Percentiles rank a stretch among this genome's conserved stretches.
Conservation (phyloP, 768 basidiomycete species). For the Macrolepiota dolichaula region DNA sequence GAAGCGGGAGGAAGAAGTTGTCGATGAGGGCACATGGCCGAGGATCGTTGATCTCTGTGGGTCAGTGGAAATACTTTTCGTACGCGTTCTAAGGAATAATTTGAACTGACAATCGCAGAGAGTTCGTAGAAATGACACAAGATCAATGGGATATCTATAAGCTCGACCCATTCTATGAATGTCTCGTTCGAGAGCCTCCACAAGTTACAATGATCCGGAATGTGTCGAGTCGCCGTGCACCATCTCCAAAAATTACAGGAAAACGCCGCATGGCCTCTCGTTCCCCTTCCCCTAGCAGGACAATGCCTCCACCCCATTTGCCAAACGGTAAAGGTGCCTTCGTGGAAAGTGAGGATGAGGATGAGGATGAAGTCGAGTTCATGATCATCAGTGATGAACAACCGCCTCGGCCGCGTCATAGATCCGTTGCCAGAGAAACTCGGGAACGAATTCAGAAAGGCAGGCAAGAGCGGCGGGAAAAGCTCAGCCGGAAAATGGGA, state of each 20-base stretch:
- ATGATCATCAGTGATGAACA: conserved; percentile 43
- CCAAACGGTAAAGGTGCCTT: background rate
- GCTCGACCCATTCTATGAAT: conserved; percentile 72
- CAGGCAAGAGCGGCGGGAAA: conserved; percentile 29
- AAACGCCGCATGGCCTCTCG: conserved; percentile 10
- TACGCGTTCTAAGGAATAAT: background rate
- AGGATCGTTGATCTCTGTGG: conserved; percentile 64
- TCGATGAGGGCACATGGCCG: conserved; percentile 72
- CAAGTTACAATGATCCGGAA: conserved; percentile 30
- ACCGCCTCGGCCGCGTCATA: background rate
- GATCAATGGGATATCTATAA: conserved; percentile 90
- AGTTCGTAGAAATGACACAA: conserved; percentile 51
- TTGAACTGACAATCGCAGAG: conserved; percentile 26
- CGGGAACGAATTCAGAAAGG: conserved; percentile 31
- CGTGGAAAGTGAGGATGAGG: conserved; percentile 17
- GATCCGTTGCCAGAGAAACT: conserved; percentile 17
- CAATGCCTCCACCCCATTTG: conserved; percentile 7
- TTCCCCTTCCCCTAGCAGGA: conserved; percentile 4
- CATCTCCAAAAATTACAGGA: conserved; percentile 1
- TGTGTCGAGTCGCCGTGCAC: conserved; percentile 16
- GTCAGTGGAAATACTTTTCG: conserved; percentile 36
- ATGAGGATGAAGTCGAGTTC: conserved; percentile 45
- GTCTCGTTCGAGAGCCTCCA: conserved; percentile 47
- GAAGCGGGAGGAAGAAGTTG: conserved; percentile 50
- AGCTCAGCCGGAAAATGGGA: conserved; percentile 9